Evolutionary conservation across 345 rosid genomes (phyloP), one percentile per base, ranked within the genome.

Genomic region (Gossypium australe): DNA sequence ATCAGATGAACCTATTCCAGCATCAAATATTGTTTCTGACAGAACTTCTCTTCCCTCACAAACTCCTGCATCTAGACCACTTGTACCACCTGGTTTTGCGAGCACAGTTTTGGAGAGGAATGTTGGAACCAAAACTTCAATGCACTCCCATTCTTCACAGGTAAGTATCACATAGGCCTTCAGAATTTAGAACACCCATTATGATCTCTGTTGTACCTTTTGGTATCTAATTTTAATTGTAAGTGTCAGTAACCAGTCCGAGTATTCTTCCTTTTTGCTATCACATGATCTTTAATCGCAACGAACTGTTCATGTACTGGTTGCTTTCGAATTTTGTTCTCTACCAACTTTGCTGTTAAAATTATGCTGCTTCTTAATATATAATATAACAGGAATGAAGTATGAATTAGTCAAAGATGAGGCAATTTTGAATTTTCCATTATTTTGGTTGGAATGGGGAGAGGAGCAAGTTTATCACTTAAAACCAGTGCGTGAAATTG

Each of bases 61-160:
- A 81, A 79, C 80, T 70, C 85, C 83, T 77, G 91, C 89, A 72
- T 81, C 91, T 75, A 88, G 97, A 82, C 99, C 99, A 76, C 97
- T 89, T 82, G 99, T 96, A 77, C 99, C 99, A 48, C 99, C 99
- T 6, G 98, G 99, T 63, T 95, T 96, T 85, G 78, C 89, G 8
- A 79, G 84, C 77, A 41, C 87, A 63, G 11, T 77, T 74, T 78
- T 78, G 67, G 97, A 86, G 71, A 85, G 80, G 80, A 86, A 80
- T 76, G 67, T 69, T 62, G 93, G 88, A 75, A 80, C 84, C 64
- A 85, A 87, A 81, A 72, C 88, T 76, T 79, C 78, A 7, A 72
- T 62, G 78, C 84, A 82, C 51, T 57, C 78, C 52, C 79, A 73
- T 60, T 76, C 84, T 44, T 84, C 76, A 12, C 89, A 87, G 97